Evolutionary conservation across 2,329 filamentous ascomycete species (phyloP).

Genomic region (Plenodomus tracheiphilus): DNA sequence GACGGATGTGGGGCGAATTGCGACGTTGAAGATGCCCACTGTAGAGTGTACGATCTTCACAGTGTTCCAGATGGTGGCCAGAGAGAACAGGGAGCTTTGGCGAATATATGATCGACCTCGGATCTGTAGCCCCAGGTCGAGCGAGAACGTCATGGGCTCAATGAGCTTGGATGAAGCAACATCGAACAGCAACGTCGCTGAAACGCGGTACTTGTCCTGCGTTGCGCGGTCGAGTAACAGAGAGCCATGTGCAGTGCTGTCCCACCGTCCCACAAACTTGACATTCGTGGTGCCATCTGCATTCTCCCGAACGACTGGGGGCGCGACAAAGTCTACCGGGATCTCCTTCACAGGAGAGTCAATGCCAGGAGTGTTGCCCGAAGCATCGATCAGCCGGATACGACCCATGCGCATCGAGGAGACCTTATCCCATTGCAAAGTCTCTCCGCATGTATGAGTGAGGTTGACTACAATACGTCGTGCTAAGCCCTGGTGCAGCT

Average conservation of each 20-base stretch:
- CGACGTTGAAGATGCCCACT: slow-evolving; percentile 82
- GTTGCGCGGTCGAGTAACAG: slow-evolving; percentile 92
- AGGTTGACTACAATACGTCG: slow-evolving; percentile 83
- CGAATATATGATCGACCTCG: slow-evolving; percentile 81
- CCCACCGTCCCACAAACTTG: slow-evolving; percentile 90
- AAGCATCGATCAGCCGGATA: slow-evolving; percentile 80
- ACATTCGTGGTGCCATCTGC: slow-evolving; percentile 88
- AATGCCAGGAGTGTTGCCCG: slow-evolving; percentile 82
- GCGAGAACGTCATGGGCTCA: slow-evolving; percentile 84
- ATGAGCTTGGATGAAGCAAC: slow-evolving; percentile 79
- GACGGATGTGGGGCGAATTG: slow-evolving; percentile 83
- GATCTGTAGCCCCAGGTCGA: slow-evolving; percentile 81
- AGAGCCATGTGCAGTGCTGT: slow-evolving; percentile 89
- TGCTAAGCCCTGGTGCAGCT: slow-evolving; percentile 93
- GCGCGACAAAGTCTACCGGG: slow-evolving; percentile 72
- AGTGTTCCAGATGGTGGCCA: slow-evolving; percentile 81
- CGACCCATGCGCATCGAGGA: slow-evolving; percentile 75
- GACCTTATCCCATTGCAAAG: slow-evolving; percentile 85
- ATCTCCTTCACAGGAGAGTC: slow-evolving; percentile 73
- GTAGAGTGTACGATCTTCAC: slow-evolving; percentile 85
- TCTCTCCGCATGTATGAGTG: slow-evolving; percentile 88
- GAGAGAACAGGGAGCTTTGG: slow-evolving; percentile 81
- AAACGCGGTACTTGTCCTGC: slow-evolving; percentile 88
- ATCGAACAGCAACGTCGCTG: slow-evolving; percentile 85
- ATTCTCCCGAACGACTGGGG: slow-evolving; percentile 80